phyloP scores from a whole-genome alignment of 1,284 basidiomycete genomes.

The Pholiota adiposa region DNA sequence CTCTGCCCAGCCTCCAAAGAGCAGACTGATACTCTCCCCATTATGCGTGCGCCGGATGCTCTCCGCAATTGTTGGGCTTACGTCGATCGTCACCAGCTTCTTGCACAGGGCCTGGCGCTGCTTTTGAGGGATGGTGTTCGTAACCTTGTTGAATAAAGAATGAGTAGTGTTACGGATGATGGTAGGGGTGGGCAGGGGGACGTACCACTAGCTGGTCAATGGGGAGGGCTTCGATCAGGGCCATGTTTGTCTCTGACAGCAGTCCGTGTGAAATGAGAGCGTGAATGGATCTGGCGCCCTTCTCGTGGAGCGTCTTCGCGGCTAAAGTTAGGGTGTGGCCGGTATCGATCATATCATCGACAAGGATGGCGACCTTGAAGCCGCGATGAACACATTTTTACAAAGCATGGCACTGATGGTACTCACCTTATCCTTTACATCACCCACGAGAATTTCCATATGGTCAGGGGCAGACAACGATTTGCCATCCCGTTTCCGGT shows the following conservation, averaged over 20 bases:
- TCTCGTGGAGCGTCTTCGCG: constrained; percentile 83
- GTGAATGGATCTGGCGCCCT: constrained; percentile 88
- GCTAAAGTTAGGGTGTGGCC: constrained; percentile 89
- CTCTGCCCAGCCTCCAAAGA: constrained; percentile 81
- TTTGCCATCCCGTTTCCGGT: constrained; percentile 81
- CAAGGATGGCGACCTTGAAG: constrained; percentile 82
- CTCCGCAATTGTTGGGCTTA: constrained; percentile 92
- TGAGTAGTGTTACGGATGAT: not conserved
- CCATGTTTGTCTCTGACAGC: constrained; percentile 85
- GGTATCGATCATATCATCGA: constrained; percentile 99
- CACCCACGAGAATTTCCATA: constrained; percentile 98
- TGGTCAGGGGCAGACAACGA: constrained; percentile 62
- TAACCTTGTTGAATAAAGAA: constrained; percentile 34
- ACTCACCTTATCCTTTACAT: constrained; percentile 86
- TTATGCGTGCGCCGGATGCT: constrained; percentile 97
- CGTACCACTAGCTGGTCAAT: constrained; percentile 88
- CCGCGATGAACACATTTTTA: constrained; percentile 6
- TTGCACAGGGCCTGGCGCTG: constrained; percentile 52
- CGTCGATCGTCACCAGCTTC: constrained; percentile 81
- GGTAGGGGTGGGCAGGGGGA: constrained; percentile 19
- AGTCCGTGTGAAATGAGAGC: constrained; percentile 93
- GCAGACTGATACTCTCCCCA: constrained; percentile 85
- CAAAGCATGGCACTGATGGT: constrained; percentile 15
- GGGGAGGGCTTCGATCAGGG: constrained; percentile 77
- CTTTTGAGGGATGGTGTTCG: constrained; percentile 51